Evolutionary conservation across 1,284 basidiomycete species (phyloP), one percentile per base, ranked within the genome.

Genomic region (Leccinum variabile): DNA sequence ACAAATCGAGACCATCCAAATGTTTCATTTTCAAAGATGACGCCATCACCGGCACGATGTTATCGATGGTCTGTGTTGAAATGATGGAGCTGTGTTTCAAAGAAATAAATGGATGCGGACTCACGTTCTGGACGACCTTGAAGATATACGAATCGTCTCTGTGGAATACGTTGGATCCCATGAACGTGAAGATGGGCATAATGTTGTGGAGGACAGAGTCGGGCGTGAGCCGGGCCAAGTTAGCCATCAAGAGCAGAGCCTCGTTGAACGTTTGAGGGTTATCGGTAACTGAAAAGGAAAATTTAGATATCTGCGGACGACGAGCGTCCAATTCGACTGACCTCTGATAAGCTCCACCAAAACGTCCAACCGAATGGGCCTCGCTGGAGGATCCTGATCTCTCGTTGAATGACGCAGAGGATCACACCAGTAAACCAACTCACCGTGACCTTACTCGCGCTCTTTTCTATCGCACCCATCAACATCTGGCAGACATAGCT

Each of bases 141-240:
- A 98, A 96, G 72, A 92, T 97, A 78, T 96, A 97, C 0, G 91
- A 87, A 73, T 99, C 97, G 72, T 99, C 97, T 54, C 96, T 85
- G 75, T 98, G 95, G 79, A 99, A 91, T 25, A 98, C 90, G 63
- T 95, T 95, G 8, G 94, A 92, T 32, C 97, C 97, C 90, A 99
- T 98, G 79, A 98, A 99, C 0, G 97, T 98, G 79, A 99, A 98
- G 62, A 99, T 91, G 6, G 97, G 96, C 95, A 99, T 98, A 64
- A 98, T 86, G 70, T 97, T 95, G 74, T 94, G 94, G 33, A 98
- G 81, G 14, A 97, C 94, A 8, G 93, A 90, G 63, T 97, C 94
- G 0, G 96, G 95, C 0, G 91, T 89, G 53, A 98, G 80, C 35
- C 88, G 84, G 1, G 95, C 92, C 57, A 99, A 79, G 65, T 84